Evolutionary conservation across 2,329 filamentous ascomycete genomes (phyloP), one percentile per base, ranked within the genome.

Genomic region (Arthroderma sp.): DNA sequence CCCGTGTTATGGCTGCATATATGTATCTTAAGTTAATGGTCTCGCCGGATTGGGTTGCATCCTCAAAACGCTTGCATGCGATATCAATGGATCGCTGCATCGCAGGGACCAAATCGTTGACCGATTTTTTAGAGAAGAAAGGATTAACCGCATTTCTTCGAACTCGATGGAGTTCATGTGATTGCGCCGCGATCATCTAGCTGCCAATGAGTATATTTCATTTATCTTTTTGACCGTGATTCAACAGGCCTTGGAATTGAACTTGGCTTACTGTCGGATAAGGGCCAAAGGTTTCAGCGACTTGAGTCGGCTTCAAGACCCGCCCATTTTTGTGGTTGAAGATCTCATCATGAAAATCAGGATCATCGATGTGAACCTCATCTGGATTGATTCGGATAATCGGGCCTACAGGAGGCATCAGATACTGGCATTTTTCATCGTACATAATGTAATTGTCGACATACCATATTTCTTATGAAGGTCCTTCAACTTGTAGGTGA

Each of bases 391-490:
- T 54, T 41, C 52, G 51, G 9, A 54, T 34, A 38, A 54, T 46
- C 6, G 45, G 45, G 9, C 45, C 52, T 56, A 38, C 8, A 34
- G 9, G 28, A 22, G 15, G 15, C 15, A 22, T 22, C 15, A 22
- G 15, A 22, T 22, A 22, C 15, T 22, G 15, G 15, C 2, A 22
- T 22, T 22, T 22, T 22, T 22, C 15, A 22, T 22, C 15, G 15
- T 22, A 22, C 15, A 22, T 22, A 22, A 22, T 22, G 29, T 6
- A 22, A 22, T 2, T 2, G 15, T 22, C 15, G 15, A 22, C 15
- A 8, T 40, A 56, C 55, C 55, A 44, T 57, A 55, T 47, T 50
- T 43, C 32, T 50, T 47, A 44, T 58, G 55, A 28, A 53, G 43
- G 8, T 53, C 42, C 11, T 50, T 36, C 28, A 55, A 45, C 4